phyloP scores from a whole-genome alignment of 805 yeast species.

The Lipomyces yamadae region DNA sequence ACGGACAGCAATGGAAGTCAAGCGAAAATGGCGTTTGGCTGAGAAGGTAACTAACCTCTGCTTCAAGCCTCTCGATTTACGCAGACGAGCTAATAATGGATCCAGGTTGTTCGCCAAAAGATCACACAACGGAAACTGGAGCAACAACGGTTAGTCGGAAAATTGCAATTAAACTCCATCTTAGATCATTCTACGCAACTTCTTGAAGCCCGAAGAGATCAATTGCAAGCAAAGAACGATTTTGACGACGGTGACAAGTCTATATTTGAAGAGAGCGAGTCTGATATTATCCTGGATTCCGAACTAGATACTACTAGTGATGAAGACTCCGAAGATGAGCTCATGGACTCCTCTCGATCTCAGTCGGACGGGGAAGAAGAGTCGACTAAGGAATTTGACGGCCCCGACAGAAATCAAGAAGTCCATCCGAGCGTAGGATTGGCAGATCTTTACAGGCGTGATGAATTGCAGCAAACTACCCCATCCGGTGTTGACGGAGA shows the following conservation, averaged over 20 bases:
- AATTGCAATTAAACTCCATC: slow-evolving; percentile 84
- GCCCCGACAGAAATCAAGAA: neutral
- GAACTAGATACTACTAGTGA: slow-evolving; percentile 35
- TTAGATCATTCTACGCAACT: slow-evolving; percentile 89
- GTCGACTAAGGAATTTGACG: slow-evolving; percentile 35
- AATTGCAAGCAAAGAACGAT: slow-evolving; percentile 11
- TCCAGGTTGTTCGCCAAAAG: slow-evolving; percentile 62
- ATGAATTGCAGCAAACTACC: slow-evolving; percentile 8
- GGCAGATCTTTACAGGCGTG: slow-evolving; percentile 17
- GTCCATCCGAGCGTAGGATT: neutral
- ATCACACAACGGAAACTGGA: slow-evolving; percentile 70
- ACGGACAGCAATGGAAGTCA: slow-evolving; percentile 79
- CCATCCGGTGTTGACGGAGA: neutral
- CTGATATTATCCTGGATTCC: slow-evolving; percentile 23
- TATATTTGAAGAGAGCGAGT: slow-evolving; percentile 26
- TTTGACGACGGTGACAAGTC: slow-evolving; percentile 40
- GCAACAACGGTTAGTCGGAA: slow-evolving; percentile 76
- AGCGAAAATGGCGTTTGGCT: slow-evolving; percentile 89
- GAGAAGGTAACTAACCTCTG: slow-evolving; percentile 63
- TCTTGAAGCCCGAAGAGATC: slow-evolving; percentile 77
- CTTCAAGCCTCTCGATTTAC: slow-evolving; percentile 31
- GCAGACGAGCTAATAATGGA: neutral
- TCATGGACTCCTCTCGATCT: slow-evolving; percentile 40
- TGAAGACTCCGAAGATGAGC: slow-evolving; percentile 36
- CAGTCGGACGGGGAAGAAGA: slow-evolving; percentile 41